phyloP scores from a whole-genome alignment of 1,139 yeast species.

The Dujonia santamariae region DNA sequence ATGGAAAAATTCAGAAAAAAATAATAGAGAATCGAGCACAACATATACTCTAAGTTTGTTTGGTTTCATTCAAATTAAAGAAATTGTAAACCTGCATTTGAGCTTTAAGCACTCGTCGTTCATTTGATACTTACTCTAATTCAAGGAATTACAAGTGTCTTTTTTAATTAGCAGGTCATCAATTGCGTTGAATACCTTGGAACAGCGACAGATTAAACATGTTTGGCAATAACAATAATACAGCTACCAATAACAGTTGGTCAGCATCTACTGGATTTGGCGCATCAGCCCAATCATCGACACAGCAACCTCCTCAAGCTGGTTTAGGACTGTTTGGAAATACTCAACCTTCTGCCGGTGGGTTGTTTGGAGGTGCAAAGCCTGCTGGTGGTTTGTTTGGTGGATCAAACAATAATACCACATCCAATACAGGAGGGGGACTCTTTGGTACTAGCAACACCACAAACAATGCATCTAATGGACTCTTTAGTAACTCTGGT shows the following conservation, averaged over 20 bases:
- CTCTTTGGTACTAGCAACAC: slow-evolving; percentile 3
- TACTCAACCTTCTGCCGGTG: slow-evolving; percentile 14
- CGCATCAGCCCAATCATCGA: too few species aligned
- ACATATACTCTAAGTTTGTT: too few species aligned
- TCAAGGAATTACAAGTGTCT: too few species aligned
- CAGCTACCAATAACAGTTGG: slow-evolving; percentile 18
- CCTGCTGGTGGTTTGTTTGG: slow-evolving; percentile 8
- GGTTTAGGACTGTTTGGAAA: slow-evolving; percentile 6
- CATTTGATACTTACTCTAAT: too few species aligned
- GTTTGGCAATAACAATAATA: not conserved
- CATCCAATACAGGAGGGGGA: slow-evolving; percentile 2
- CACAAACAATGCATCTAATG: slow-evolving; percentile 5
- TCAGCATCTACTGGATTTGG: slow-evolving; percentile 25
- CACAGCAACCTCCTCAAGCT: slow-evolving; percentile 3
- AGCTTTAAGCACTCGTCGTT: too few species aligned
- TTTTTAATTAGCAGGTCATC: too few species aligned
- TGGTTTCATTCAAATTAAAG: too few species aligned
- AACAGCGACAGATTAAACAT: too few species aligned
- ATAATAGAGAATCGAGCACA: too few species aligned
- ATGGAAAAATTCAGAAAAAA: too few species aligned
- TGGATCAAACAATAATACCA: slow-evolving; percentile 3
- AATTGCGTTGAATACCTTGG: too few species aligned
- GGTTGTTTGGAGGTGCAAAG: slow-evolving; percentile 24
- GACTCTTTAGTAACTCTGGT: not conserved
- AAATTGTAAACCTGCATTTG: too few species aligned